phyloP scores from a whole-genome alignment of 495 filamentous ascomycete species.

The Neurospora terricola region DNA sequence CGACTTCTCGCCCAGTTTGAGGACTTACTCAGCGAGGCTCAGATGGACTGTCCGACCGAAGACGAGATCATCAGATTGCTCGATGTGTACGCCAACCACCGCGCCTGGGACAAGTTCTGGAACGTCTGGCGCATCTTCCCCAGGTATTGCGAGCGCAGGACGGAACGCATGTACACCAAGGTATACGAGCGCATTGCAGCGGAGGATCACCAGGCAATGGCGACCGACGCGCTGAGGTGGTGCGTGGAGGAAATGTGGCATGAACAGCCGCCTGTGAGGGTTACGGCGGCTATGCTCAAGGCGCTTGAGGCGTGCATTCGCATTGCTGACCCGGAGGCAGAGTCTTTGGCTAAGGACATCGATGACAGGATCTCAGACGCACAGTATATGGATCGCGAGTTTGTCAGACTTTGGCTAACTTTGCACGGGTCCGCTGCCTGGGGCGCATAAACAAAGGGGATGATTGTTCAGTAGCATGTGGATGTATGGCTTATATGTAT shows the following conservation, averaged over 20 bases:
- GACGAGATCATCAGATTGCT: constrained; percentile 40
- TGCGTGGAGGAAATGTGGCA: constrained; percentile 47
- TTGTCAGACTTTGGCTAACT: background rate
- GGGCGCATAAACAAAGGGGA: background rate
- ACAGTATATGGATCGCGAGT: constrained; percentile 1
- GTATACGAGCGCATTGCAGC: constrained; percentile 44
- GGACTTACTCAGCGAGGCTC: constrained; percentile 10
- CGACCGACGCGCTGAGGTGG: constrained; percentile 38
- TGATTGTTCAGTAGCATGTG: background rate
- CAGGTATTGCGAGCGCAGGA: constrained; percentile 38
- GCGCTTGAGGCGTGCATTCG: constrained; percentile 41
- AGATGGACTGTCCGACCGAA: constrained; percentile 38
- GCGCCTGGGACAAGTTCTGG: constrained; percentile 50
- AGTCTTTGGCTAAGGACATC: constrained; percentile 3
- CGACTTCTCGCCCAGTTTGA: constrained; percentile 16
- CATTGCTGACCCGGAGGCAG: constrained; percentile 41
- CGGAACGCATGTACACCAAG: constrained; percentile 43
- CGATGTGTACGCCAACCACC: constrained; percentile 24
- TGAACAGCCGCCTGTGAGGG: constrained; percentile 46
- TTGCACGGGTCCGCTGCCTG: background rate
- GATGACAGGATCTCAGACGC: background rate
- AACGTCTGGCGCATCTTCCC: constrained; percentile 49
- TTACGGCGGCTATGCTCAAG: constrained; percentile 26
- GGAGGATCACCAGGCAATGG: constrained; percentile 33
- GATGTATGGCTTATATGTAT: background rate